A percentile compares a stretch with the other conserved stretches of the same genome.
Evolutionary conservation across 106 monocot genomes (phyloP).

Genomic region (Narthecium ossifragum): DNA sequence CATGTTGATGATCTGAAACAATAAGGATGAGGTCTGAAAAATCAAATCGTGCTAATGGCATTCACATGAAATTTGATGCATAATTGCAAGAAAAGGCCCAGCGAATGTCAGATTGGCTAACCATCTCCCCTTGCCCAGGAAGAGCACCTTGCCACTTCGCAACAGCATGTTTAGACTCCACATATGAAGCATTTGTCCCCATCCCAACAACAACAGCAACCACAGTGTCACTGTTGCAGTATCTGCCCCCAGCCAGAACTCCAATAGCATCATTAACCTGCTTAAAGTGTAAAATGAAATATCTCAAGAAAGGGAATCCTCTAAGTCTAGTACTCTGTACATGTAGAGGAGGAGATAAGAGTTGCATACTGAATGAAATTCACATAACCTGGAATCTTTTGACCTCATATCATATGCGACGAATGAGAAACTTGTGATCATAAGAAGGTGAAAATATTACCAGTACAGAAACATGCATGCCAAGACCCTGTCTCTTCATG

Average conservation of each 20-base stretch:
- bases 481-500: constrained; percentile 14
- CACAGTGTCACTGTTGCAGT: constrained; percentile 22
- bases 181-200: constrained; percentile 47
- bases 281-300: neutral
- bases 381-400: neutral
- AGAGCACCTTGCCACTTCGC: constrained; percentile 36
- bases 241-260: constrained; percentile 43
- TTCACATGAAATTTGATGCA: too few species aligned
- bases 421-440: too few species aligned
- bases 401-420: neutral
- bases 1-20: constrained; percentile 40
- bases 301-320: too few species aligned
- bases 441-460: constrained; percentile 2
- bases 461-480: constrained; percentile 5
- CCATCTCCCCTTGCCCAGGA: constrained; percentile 28
- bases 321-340: too few species aligned
- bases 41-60: too few species aligned
- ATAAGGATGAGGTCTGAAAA: too few species aligned
- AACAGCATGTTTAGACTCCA: constrained; percentile 29
- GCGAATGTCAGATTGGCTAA: too few species aligned
- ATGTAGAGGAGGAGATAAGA: neutral
- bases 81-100: neutral
- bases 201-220: constrained; percentile 41
- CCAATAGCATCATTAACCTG: constrained; percentile 54
- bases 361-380: neutral